Conservation (phyloP, 164 flowering plant genomes). For the Stephania cephalantha region DNA sequence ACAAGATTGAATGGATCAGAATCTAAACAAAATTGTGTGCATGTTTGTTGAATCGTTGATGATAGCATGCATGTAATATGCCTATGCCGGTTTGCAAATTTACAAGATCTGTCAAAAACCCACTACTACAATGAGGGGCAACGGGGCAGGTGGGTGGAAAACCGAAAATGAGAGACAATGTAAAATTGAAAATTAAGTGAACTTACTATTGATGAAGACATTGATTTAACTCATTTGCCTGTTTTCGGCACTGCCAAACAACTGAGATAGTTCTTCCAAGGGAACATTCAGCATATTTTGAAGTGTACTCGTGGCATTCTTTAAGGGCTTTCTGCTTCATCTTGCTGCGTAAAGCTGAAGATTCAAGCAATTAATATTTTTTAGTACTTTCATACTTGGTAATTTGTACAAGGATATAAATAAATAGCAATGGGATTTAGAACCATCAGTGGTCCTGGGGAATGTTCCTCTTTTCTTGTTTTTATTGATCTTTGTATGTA, state of each 20-base stretch:
- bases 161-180: not conserved
- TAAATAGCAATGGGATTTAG: not conserved
- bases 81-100: not conserved
- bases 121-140: not conserved
- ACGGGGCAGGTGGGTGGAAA: not conserved
- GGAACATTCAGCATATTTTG: slow-evolving; percentile 82
- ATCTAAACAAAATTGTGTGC: not conserved
- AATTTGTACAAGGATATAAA: not conserved
- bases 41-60: not conserved
- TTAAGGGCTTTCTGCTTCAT: slow-evolving; percentile 92
- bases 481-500: no score
- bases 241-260: slow-evolving; percentile 74
- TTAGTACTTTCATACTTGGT: not conserved
- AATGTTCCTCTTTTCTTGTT: no score
- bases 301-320: slow-evolving; percentile 55
- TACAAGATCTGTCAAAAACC: not conserved
- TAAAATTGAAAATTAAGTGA: not conserved
- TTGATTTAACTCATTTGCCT: slow-evolving; percentile 68
- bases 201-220: slow-evolving; percentile 91
- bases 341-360: slow-evolving; percentile 89
- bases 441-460: not conserved
- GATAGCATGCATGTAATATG: not conserved
- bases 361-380: not conserved
- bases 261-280: slow-evolving; percentile 70
- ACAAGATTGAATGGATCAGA: not conserved